Percentiles rank a stretch among this genome's conserved stretches.
Conservation (phyloP, 129 eudicot genomes). For the Pittosporum tobira region DNA sequence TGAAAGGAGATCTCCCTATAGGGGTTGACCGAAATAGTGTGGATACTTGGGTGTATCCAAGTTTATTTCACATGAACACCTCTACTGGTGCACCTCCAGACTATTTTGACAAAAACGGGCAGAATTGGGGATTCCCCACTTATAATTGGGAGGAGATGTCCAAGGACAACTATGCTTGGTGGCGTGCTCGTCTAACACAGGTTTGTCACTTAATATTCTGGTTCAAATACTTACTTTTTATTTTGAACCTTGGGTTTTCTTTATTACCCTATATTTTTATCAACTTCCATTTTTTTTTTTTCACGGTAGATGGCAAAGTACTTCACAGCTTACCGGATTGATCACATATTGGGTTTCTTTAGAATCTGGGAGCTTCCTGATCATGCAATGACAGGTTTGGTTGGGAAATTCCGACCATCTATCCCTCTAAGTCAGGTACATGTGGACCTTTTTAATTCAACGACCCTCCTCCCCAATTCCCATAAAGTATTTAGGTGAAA, state of each 20-base stretch:
- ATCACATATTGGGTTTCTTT: conserved; percentile 92
- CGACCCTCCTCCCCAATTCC: background rate
- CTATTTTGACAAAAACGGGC: conserved; percentile 98
- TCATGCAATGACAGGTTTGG: conserved; percentile 90
- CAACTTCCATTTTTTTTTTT: conserved; percentile 6
- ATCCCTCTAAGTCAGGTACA: conserved; percentile 95
- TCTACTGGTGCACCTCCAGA: conserved; percentile 99
- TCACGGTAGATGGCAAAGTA: conserved; percentile 78
- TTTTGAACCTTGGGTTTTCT: background rate
- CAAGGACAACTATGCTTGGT: conserved; percentile 98
- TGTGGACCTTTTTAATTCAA: conserved; percentile 5
- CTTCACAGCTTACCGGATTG: conserved; percentile 96
- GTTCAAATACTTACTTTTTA: background rate
- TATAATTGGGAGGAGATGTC: conserved; percentile 99
- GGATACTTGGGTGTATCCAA: conserved; percentile 96
- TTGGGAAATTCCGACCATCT: conserved; percentile 95
- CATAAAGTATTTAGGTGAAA: background rate
- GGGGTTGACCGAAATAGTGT: conserved; percentile 98
- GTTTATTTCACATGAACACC: conserved; percentile 88
- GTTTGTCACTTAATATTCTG: conserved; percentile 21
- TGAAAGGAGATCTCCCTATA: conserved; percentile 97
- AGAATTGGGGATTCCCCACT: conserved; percentile 99
- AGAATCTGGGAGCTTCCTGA: conserved; percentile 99
- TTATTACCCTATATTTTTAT: conserved; percentile 5
- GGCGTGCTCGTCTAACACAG: conserved; percentile 99